phyloP scores from a whole-genome alignment of 345 rosid genomes.

The Salix viminalis region DNA sequence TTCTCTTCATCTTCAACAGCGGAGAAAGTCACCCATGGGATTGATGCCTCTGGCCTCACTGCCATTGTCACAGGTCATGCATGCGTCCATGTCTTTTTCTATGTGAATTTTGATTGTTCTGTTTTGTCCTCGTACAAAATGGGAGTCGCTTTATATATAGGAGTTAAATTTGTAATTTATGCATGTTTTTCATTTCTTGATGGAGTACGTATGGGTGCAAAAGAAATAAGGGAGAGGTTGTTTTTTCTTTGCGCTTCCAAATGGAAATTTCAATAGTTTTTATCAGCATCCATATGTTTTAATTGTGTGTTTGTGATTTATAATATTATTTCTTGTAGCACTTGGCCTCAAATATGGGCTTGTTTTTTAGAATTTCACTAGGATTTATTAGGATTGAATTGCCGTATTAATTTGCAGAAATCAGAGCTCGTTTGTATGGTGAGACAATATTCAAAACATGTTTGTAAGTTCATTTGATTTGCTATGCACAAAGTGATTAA shows the following conservation, averaged over 20 bases:
- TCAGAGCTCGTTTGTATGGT: not conserved
- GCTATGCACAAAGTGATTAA: not conserved
- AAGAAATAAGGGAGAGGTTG: not conserved
- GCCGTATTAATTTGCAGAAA: not conserved
- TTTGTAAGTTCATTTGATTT: not conserved
- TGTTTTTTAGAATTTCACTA: not conserved
- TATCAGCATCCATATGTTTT: too few relatives aligned
- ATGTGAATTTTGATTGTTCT: not conserved
- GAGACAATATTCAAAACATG: not conserved
- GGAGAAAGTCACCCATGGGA: conserved; percentile 67
- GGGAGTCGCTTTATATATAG: not conserved
- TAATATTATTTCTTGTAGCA: not conserved
- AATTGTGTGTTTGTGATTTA: not conserved
- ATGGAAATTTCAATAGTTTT: too few relatives aligned
- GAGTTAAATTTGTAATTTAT: not conserved
- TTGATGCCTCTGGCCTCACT: conserved; percentile 68
- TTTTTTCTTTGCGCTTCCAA: not conserved
- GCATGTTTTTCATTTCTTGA: not conserved
- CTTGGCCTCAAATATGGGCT: not conserved
- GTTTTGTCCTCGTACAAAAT: not conserved
- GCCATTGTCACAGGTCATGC: too few relatives aligned
- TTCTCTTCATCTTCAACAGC: conserved; percentile 72
- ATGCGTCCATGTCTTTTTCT: not conserved
- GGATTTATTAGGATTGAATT: not conserved
- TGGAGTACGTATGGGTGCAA: not conserved